Evolutionary conservation across 306 rosid species (phyloP).

Genomic region (Prunus armeniaca): DNA sequence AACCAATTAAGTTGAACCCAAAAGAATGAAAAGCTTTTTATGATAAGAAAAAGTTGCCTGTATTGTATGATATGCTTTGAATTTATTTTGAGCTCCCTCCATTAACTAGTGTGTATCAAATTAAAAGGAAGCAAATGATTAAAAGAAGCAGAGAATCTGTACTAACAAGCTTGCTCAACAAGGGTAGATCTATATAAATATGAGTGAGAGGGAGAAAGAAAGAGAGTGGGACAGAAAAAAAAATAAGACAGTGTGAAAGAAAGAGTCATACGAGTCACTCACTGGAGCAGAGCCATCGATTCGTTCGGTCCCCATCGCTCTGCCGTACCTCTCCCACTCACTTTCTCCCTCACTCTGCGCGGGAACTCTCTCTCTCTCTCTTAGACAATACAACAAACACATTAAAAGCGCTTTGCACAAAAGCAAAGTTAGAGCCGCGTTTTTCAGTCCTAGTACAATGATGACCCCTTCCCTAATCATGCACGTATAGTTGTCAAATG

Average conservation of each 20-base stretch:
- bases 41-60: too few species aligned
- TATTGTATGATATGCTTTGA: too few species aligned
- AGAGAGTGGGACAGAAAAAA: conserved; percentile 13
- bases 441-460: conserved; percentile 67
- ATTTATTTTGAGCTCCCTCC: neutral
- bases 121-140: conserved; percentile 18
- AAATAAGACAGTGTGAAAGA: conserved; percentile 24
- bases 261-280: conserved; percentile 29
- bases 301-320: conserved; percentile 69
- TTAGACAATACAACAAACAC: conserved; percentile 16
- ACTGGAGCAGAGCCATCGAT: conserved; percentile 61
- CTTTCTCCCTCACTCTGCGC: conserved; percentile 19
- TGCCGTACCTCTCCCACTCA: conserved; percentile 45
- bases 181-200: neutral
- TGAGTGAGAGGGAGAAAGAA: neutral
- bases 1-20: neutral
- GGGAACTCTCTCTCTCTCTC: conserved; percentile 14
- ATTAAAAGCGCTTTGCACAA: conserved; percentile 15
- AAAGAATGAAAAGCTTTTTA: neutral
- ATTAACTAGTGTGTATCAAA: neutral
- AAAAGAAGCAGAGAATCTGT: conserved; percentile 26
- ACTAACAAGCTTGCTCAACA: neutral
- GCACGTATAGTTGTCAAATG: conserved; percentile 38
- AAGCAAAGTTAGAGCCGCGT: conserved; percentile 51
- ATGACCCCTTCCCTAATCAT: conserved; percentile 59